These are phyloP conservation scores for Candida cerambycidarum DNA, from an alignment of 805 yeast species.

Conservation along the genomic window DNA sequence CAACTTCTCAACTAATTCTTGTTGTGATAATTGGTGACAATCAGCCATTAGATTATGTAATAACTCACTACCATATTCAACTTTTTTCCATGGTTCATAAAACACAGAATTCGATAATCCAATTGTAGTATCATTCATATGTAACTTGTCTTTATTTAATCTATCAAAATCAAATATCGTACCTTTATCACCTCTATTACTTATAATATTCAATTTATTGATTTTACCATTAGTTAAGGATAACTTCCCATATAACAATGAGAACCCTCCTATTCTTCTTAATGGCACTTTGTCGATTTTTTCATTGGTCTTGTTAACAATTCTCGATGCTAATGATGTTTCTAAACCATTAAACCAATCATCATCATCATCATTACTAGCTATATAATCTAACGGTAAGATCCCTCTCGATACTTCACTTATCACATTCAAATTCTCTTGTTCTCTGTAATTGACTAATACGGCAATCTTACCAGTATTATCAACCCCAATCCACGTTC, in stretches of 20 bases:
- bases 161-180: constrained; percentile 26
- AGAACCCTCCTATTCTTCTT: constrained; percentile 58
- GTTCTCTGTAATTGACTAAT: constrained; percentile 72
- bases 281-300: constrained; percentile 16
- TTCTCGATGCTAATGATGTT: constrained; percentile 12
- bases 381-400: constrained; percentile 47
- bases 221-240: constrained; percentile 25
- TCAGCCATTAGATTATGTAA: constrained; percentile 22
- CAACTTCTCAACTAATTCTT: constrained; percentile 48
- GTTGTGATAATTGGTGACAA: constrained; percentile 6
- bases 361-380: constrained; percentile 32
- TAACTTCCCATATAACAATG: constrained; percentile 56
- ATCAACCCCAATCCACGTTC: constrained; percentile 89
- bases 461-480: constrained; percentile 62
- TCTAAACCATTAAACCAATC: constrained; percentile 46
- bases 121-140: constrained; percentile 30
- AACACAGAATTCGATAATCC: constrained; percentile 71
- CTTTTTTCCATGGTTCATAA: constrained; percentile 76
- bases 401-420: constrained; percentile 53
- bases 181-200: constrained; percentile 49
- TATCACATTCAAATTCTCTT: constrained; percentile 19
- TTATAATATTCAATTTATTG: constrained; percentile 43
- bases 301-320: background rate
- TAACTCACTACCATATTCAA: constrained; percentile 45
- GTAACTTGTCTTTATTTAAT: constrained; percentile 20